A percentile compares a stretch with the other conserved stretches of the same genome.
Conservation (phyloP, 2,329 filamentous ascomycete genomes). For the Tolypocladium ophioglossoides region DNA sequence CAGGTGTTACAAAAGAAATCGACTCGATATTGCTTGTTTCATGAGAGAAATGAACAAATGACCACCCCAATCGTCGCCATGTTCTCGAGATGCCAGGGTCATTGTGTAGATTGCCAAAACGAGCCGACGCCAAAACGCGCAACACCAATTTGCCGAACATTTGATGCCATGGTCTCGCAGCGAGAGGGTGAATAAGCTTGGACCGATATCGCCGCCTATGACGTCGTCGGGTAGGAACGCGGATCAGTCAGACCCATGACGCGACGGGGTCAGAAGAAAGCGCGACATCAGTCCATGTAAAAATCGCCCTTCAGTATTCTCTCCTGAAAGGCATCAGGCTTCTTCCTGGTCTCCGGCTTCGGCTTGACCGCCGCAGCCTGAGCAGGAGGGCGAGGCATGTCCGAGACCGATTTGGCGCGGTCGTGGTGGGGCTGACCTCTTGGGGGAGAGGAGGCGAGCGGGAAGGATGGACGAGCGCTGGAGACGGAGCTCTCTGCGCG, state of each 20-base stretch:
- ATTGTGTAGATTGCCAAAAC: not conserved
- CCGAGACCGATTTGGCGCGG: slow-evolving; percentile 59
- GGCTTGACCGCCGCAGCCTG: slow-evolving; percentile 37
- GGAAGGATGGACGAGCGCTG: slow-evolving; percentile 46
- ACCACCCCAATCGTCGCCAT: not conserved
- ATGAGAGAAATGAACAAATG: not conserved
- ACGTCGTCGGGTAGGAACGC: not conserved
- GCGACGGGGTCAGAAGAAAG: not conserved
- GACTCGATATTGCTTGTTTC: not conserved
- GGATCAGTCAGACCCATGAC: not conserved
- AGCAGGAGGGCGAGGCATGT: slow-evolving; percentile 47
- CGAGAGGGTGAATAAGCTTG: not conserved
- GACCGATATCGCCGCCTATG: not conserved
- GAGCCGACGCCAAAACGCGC: not conserved
- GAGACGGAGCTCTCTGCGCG: slow-evolving; percentile 73
- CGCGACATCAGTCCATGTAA: slow-evolving; percentile 68
- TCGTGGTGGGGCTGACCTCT: slow-evolving; percentile 39
- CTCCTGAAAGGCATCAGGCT: slow-evolving; percentile 93
- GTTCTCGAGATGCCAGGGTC: not conserved
- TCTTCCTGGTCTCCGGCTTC: slow-evolving; percentile 52
- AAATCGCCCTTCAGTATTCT: slow-evolving; percentile 96
- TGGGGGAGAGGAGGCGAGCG: slow-evolving; percentile 37
- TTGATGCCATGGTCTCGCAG: not conserved
- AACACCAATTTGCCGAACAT: not conserved
- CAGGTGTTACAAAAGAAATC: not conserved